Conservation (phyloP, 1,284 basidiomycete species). For the Marasmius sp. region DNA sequence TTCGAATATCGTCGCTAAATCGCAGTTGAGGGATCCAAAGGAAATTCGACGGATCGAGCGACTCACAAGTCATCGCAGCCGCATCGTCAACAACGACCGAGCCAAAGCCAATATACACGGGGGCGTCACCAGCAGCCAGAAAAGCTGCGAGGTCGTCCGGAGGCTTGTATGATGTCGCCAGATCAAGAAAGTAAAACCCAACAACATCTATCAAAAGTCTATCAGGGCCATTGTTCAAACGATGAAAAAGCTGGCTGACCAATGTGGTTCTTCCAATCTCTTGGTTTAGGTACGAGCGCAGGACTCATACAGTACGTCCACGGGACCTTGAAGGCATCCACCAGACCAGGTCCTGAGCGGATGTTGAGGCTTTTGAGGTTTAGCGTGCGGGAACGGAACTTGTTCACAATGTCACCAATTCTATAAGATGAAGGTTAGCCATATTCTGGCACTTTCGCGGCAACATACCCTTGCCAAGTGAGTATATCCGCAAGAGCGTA, state of each 20-base stretch:
- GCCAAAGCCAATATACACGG: constrained; percentile 66
- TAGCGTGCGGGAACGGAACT: constrained; percentile 52
- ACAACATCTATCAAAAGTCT: constrained; percentile 47
- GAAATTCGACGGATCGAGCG: not conserved
- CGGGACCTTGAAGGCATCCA: constrained; percentile 61
- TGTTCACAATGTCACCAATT: constrained; percentile 60
- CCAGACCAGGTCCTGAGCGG: constrained; percentile 49
- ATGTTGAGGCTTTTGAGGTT: constrained; percentile 48
- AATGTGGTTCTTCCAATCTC: constrained; percentile 62
- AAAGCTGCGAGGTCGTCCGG: constrained; percentile 47
- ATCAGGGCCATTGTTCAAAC: not conserved
- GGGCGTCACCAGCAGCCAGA: constrained; percentile 49
- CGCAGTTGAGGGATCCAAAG: not conserved
- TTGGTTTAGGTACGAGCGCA: constrained; percentile 60
- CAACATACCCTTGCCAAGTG: constrained; percentile 56
- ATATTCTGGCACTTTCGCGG: constrained; percentile 6
- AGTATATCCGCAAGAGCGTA: constrained; percentile 56
- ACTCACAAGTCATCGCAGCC: constrained; percentile 48
- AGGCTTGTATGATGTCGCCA: constrained; percentile 48
- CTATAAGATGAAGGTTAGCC: constrained; percentile 28
- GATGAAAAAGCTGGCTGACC: constrained; percentile 36
- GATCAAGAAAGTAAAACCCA: constrained; percentile 65
- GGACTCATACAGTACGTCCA: constrained; percentile 74
- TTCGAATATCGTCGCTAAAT: constrained; percentile 52
- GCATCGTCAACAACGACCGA: constrained; percentile 66